phyloP scores from a whole-genome alignment of 1,284 basidiomycete species.

The Ganoderma boninense region DNA sequence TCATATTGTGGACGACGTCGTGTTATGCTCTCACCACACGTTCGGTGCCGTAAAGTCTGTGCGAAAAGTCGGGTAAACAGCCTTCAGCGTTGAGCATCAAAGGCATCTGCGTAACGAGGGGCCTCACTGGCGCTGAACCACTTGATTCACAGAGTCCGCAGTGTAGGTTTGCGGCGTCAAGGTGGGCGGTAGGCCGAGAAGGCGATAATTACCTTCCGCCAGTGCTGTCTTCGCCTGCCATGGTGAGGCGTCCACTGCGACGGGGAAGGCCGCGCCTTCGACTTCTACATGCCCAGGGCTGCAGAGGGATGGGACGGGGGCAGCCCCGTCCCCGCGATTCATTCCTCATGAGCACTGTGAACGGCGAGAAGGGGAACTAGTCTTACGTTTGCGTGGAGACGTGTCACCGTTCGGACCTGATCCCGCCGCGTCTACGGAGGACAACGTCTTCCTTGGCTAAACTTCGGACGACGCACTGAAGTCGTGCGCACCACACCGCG shows the following conservation, averaged over 20 bases:
- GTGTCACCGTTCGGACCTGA: not conserved
- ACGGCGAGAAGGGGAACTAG: not conserved
- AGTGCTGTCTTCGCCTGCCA: not conserved
- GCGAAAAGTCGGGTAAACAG: not conserved
- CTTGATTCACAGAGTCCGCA: not conserved
- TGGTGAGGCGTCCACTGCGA: not conserved
- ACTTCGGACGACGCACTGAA: not conserved
- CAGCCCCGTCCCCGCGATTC: not conserved
- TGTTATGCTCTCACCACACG: not conserved
- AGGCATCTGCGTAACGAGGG: not conserved
- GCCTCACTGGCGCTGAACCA: not conserved
- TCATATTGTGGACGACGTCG: not conserved
- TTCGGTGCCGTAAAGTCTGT: not conserved
- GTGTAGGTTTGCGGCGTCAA: not conserved
- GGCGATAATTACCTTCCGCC: not conserved
- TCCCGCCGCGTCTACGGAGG: not conserved
- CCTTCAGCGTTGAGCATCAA: not conserved
- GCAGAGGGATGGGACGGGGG: not conserved
- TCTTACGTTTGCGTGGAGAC: not conserved
- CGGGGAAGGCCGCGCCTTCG: not conserved
- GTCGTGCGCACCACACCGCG: not conserved
- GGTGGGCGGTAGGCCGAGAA: not conserved
- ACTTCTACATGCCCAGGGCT: not conserved
- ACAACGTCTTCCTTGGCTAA: slow-evolving; percentile 1
- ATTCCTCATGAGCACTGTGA: not conserved